phyloP scores from a whole-genome alignment of 352 stramenopile species.

The Phytophthora pinifolia region DNA sequence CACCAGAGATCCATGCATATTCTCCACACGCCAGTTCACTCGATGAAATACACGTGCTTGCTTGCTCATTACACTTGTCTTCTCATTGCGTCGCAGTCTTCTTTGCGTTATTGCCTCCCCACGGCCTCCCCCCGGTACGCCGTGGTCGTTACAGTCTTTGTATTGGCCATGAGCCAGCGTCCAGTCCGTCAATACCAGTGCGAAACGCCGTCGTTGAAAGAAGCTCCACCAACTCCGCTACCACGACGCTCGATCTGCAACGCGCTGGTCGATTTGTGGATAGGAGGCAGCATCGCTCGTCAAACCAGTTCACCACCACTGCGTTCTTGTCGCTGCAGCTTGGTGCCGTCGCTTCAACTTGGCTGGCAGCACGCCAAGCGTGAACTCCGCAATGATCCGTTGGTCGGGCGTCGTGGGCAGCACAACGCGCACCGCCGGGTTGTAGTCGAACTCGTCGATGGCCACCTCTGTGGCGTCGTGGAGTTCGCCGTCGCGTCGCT shows the following conservation, averaged over 20 bases:
- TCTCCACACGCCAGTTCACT: no score
- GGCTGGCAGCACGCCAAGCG: conserved; percentile 12
- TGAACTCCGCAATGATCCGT: conserved; percentile 37
- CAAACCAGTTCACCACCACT: conserved; percentile 8
- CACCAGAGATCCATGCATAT: no score
- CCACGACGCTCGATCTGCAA: conserved; percentile 17
- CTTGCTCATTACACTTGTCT: no score
- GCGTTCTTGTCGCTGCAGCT: not conserved
- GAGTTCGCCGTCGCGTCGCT: conserved; percentile 18
- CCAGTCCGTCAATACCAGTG: no score
- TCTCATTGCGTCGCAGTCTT: no score
- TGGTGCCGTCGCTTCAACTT: conserved; percentile 18
- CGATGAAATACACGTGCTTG: no score
- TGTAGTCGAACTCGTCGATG: conserved; percentile 42
- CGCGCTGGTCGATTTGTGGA: conserved; percentile 38
- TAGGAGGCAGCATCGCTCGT: conserved; percentile 46
- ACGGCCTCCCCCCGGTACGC: no score
- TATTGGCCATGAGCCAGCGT: no score
- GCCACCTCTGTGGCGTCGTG: conserved; percentile 26
- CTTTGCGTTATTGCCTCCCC: no score
- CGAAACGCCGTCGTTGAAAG: no score
- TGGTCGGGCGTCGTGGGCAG: conserved; percentile 27
- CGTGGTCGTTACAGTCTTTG: no score
- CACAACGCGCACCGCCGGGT: conserved; percentile 10
- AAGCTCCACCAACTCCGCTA: conserved; percentile 4